These are phyloP conservation scores for Vitis cinerea DNA, from an alignment of 164 flowering plant genomes.

Conservation along the genomic window DNA sequence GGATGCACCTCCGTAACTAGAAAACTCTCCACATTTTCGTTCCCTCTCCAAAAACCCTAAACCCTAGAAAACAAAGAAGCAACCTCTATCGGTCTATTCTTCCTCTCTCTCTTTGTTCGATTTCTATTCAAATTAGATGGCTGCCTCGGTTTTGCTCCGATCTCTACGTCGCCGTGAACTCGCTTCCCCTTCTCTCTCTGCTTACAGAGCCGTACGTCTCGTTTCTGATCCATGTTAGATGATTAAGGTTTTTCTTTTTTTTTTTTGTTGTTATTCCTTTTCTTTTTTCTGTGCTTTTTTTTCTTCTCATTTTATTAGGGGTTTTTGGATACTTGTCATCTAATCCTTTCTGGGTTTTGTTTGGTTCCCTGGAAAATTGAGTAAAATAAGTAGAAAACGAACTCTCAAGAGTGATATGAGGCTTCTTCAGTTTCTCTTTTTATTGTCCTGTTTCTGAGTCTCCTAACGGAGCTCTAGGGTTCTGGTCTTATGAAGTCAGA, in stretches of 20 bases:
- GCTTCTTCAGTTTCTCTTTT: no score
- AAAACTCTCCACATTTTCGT: neutral
- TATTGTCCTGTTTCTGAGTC: no score
- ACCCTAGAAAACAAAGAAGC: constrained; percentile 14
- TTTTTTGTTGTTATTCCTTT: neutral
- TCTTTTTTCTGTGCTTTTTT: neutral
- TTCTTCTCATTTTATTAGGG: neutral
- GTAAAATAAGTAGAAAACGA: no score
- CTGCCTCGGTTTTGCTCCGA: constrained; percentile 49
- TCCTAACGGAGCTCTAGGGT: no score
- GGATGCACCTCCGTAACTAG: neutral
- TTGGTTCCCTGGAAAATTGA: neutral
- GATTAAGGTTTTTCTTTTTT: neutral
- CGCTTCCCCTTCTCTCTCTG: constrained; percentile 35
- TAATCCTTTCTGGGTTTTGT: neutral
- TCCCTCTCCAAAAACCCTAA: constrained; percentile 25
- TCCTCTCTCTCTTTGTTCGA: neutral
- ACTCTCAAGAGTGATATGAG: no score
- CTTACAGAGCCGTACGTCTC: constrained; percentile 47
- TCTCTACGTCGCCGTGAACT: constrained; percentile 52
- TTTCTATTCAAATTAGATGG: constrained; percentile 28
- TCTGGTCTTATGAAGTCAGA: no score
- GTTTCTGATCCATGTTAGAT: neutral
- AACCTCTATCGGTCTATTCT: neutral
- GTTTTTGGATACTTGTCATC: neutral